A percentile compares a stretch with the other conserved stretches of the same genome.
These are phyloP conservation scores for Exophiala alcalophila DNA, from an alignment of 2,329 filamentous ascomycete genomes.

Conservation along the genomic window DNA sequence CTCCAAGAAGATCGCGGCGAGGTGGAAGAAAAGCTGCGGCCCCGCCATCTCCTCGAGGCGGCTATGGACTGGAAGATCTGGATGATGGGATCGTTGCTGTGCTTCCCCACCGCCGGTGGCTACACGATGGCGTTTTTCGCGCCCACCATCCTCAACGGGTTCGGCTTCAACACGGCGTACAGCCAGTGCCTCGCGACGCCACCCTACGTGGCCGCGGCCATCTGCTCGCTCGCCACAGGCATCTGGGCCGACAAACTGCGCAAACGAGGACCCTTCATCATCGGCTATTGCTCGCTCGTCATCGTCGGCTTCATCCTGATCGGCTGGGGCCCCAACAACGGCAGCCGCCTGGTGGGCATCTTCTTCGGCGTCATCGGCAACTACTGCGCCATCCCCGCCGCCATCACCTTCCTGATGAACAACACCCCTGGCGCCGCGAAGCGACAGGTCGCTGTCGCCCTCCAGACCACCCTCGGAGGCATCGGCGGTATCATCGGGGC, in stretches of 20 bases:
- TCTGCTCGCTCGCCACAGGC: conserved; percentile 4
- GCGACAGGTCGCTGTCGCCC: conserved; percentile 17
- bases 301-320: conserved; percentile 13
- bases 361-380: conserved; percentile 61
- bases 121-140: conserved; percentile 16
- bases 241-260: conserved; percentile 6
- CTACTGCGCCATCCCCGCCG: conserved; percentile 71
- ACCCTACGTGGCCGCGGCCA: conserved; percentile 1
- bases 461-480: conserved; percentile 39
- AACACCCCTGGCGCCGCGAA: conserved; percentile 61
- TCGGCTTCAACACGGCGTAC: conserved; percentile 12
- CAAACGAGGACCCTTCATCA: conserved; percentile 9
- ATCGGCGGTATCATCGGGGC: conserved; percentile 73
- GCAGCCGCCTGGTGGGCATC: conserved; percentile 6
- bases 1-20: conserved; percentile 54
- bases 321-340: conserved; percentile 6
- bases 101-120: conserved; percentile 32
- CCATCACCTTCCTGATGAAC: conserved; percentile 78
- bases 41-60: conserved; percentile 47
- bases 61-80: conserved; percentile 53
- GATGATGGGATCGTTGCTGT: conserved; percentile 48
- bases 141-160: conserved; percentile 10
- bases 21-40: conserved; percentile 46
- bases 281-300: conserved; percentile 1
- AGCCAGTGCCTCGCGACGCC: conserved; percentile 13